These are phyloP conservation scores for Neofusicoccum umdonicola DNA, from an alignment of 2,329 filamentous ascomycete species.

Conservation along the genomic window DNA sequence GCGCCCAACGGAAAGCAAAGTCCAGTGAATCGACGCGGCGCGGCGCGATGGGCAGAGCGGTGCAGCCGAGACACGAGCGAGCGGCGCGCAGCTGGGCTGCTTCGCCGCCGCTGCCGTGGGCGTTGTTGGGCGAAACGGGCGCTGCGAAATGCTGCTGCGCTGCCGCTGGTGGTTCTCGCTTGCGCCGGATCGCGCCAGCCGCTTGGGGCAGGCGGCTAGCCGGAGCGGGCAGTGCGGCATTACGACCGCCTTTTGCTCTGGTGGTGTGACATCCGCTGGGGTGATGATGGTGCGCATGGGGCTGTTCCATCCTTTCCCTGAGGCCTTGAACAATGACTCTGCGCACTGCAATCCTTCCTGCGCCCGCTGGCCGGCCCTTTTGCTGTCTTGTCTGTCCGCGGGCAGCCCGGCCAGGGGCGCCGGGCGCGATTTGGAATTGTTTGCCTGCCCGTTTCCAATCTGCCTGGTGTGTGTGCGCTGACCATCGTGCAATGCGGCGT, in stretches of 20 bases:
- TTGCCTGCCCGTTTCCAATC: neutral
- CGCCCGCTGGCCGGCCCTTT: neutral
- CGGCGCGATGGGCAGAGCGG: no score
- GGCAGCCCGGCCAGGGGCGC: neutral
- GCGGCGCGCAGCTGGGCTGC: no score
- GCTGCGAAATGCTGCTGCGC: no score
- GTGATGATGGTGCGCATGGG: conserved; percentile 14
- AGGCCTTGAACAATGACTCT: neutral
- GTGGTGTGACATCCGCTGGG: conserved; percentile 12
- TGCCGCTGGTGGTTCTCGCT: no score
- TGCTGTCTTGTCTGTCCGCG: neutral
- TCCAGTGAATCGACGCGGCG: no score
- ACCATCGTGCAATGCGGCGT: neutral
- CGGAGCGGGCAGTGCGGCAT: conserved; percentile 2
- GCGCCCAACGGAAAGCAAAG: no score
- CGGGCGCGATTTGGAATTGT: neutral
- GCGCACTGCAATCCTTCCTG: neutral
- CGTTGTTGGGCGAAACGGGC: no score
- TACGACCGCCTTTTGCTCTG: neutral
- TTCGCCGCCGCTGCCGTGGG: no score
- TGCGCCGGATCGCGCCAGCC: neutral
- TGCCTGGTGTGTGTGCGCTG: neutral
- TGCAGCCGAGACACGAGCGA: no score
- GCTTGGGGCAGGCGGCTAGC: conserved; percentile 1
- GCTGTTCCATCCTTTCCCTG: neutral